Evolutionary conservation across 768 basidiomycete species (phyloP).

Genomic region (Serendipita sp.): DNA sequence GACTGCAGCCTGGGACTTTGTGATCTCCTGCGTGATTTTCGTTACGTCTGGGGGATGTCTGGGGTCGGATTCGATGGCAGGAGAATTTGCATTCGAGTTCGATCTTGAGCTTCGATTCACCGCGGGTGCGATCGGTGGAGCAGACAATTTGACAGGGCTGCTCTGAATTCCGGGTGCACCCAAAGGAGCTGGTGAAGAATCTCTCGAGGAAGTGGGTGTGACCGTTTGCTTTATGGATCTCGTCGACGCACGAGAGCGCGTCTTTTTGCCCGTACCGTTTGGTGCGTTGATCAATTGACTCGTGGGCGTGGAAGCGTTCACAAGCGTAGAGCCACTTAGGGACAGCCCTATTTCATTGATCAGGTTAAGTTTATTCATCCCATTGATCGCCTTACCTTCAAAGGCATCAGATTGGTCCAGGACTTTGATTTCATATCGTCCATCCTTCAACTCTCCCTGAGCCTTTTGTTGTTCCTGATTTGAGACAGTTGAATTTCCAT

Average conservation of each 20-base stretch:
- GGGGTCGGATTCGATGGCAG: neutral
- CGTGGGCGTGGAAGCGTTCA: neutral
- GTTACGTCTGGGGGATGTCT: slow-evolving; percentile 47
- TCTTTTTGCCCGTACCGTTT: neutral
- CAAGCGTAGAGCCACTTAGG: neutral
- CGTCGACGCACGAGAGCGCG: neutral
- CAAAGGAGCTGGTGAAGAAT: neutral
- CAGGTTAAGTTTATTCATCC: neutral
- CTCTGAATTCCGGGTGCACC: neutral
- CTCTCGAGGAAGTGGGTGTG: neutral
- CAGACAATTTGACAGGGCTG: neutral
- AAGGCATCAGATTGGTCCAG: slow-evolving; percentile 54
- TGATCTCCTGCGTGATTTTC: slow-evolving; percentile 63
- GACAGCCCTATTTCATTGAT: neutral
- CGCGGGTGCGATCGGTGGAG: neutral
- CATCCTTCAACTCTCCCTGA: slow-evolving; percentile 25
- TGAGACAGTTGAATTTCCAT: slow-evolving; percentile 22
- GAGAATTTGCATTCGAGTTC: neutral
- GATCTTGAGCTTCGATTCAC: neutral
- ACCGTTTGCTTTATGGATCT: neutral
- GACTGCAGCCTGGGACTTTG: slow-evolving; percentile 41
- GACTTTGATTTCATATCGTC: slow-evolving; percentile 39
- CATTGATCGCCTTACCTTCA: slow-evolving; percentile 31
- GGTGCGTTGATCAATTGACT: neutral
- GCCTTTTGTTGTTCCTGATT: slow-evolving; percentile 55